Evolutionary conservation across 495 filamentous ascomycete genomes (phyloP), one percentile per base, ranked within the genome.

Genomic region (Neurospora hispaniola): DNA sequence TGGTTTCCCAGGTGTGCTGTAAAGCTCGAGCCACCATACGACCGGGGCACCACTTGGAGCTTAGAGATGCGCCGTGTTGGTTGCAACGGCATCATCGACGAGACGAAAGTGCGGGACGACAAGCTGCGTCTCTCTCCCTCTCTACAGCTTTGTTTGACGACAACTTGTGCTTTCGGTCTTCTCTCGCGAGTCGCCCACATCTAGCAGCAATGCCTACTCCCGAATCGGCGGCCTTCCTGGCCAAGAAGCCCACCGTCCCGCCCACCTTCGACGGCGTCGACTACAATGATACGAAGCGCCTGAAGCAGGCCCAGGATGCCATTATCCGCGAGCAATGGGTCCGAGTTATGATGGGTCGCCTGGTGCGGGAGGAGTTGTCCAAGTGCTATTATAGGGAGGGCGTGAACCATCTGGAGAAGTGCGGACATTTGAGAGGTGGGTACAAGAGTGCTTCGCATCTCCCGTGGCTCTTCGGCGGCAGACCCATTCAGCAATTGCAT

Each of bases 291-390:
- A 96, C 91, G 76, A 87, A 87, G 79, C 89, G 91, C 75, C 84
- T 98, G 70, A 97, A 98, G 86, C 92, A 92, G 71, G 94, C 96
- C 73, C 96, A 97, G 77, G 96, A 99, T 78, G 90, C 95, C 42
- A 90, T 99, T 66, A 90, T 99, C 77, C 89, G 94, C 48, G 96
- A 99, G 83, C 96, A 99, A 84, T 99, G 96, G 96, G 94, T 99
- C 39, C 89, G 89, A 80, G 91, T 89, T 77, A 99, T 99, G 96
- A 98, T 98, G 96, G 92, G 93, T 23, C 86, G 96, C 73, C 85
- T 99, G 70, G 93, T 98, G 42, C 87, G 94, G 46, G 93, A 98
- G 83, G 96, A 99, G 85, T 81, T 99, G 83, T 89, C 93, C 77
- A 97, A 97, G 86, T 99, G 96, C 84, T 99, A 99, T 86, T 88